Conservation (phyloP, 1,284 basidiomycete genomes). For the Malassezia sympodialis region DNA sequence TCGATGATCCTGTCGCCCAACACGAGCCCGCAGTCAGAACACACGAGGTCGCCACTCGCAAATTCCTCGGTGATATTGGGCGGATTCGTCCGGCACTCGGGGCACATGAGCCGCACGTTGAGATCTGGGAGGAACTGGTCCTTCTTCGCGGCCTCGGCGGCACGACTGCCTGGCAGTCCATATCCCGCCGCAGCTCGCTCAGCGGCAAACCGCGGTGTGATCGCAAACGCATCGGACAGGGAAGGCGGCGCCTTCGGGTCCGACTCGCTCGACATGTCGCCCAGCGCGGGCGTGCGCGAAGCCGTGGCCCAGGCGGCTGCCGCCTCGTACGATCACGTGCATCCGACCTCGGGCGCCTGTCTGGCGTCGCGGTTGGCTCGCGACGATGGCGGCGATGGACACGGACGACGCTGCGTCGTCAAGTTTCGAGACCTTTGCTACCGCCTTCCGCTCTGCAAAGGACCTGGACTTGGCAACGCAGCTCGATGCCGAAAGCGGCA, state of each 20-base stretch:
- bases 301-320: neutral
- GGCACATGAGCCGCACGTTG: constrained; percentile 55
- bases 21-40: constrained; percentile 88
- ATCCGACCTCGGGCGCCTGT: neutral
- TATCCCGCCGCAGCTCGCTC: constrained; percentile 23
- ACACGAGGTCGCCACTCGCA: constrained; percentile 92
- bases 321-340: neutral
- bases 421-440: constrained; percentile 34
- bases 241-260: constrained; percentile 12
- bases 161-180: neutral
- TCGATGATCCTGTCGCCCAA: constrained; percentile 93
- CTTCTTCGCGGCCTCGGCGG: neutral
- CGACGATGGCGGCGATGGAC: constrained; percentile 5
- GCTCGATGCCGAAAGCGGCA: constrained; percentile 26
- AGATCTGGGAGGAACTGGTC: constrained; percentile 41
- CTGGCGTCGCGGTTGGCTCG: neutral
- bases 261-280: neutral
- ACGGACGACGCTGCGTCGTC: constrained; percentile 18
- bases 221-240: constrained; percentile 32
- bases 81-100: constrained; percentile 82
- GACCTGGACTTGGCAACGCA: constrained; percentile 23
- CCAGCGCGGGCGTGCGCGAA: neutral
- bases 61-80: constrained; percentile 95
- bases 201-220: constrained; percentile 37
- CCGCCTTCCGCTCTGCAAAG: constrained; percentile 26